Evolutionary conservation across 23 red algal species (phyloP), one percentile per base, ranked within the genome.

Genomic region (Gracilaria domingensis): DNA sequence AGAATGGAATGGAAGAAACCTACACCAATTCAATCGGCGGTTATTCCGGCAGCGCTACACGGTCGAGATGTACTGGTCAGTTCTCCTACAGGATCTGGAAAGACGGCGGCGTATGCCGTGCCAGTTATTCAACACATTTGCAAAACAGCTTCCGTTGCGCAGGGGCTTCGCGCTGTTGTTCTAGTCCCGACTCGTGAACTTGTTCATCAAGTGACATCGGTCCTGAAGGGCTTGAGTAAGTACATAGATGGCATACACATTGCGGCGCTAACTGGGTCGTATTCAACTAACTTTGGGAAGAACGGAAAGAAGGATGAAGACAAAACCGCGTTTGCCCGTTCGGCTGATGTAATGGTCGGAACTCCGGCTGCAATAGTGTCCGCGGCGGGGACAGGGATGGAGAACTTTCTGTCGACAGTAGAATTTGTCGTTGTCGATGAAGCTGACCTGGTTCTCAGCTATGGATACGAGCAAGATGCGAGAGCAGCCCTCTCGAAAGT

Each of bases 131-230:
- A 98, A 35, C 64, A 84, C 59, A 65, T 98, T n/a, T 88, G 81
- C 49, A 60, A 54, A 61, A 47, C 92, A 18, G 44, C 37, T 47
- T 62, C 45, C 12, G 65, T 40, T 60, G 72, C 39, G 20, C 39
- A 66, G 35, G 57, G 75, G 25, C 47, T 83, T 36, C 59, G 53
- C 20, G 97, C 86, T 24, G 60, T 99, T 30, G 90, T 99, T 29
- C 49, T 99, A 34, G 97, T 96, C 32, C 97, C 97, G 11, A 99
- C 97, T 54, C 88, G 97, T 11, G 97, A 99, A 80, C 86, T 99
- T 37, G 94, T 93, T 17, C 84, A 90, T 20, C 97, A 99, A 72
- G 95, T 99, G 33, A 33, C 87, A 29, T 70, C 80, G 0, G 94
- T 95, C 23, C 40, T 93, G 37, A 81, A 69, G 45, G 14, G 45